Evolutionary conservation across 257 asterid genomes (phyloP), one percentile per base, ranked within the genome.

Genomic region (Perilla frutescens): DNA sequence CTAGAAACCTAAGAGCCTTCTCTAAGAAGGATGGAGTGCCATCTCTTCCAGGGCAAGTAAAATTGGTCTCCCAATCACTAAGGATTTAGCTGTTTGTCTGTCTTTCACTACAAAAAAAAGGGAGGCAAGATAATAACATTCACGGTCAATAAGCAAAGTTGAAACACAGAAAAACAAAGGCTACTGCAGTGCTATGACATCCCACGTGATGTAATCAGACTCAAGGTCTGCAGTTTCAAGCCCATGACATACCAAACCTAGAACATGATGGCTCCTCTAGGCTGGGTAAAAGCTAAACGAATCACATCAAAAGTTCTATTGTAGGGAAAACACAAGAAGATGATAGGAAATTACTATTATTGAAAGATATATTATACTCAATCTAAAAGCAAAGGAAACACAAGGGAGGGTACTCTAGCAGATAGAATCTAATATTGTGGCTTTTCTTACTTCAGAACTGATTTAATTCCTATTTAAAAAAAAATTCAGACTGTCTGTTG

Each of bases 1-100:
- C 99, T 26, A 95, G 72, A 80, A 95, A 95, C 81, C 86, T 84
- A 71, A 95, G 96, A 78, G 99, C 96, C 83, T 95, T 95, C 84
- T 95, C 99, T 87, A 95, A 70, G 84, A 95, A 95, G 74, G 99
- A 92, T 55, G 97, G 97, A 79, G 94, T 88, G 76, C 99, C 99
- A 68, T 95, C 99, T 66, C 98, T 89, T 95, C 99, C 78, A 95
- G 82, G 63, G 99, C 99, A 82, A 95, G 98, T 83, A 95, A 85
- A 82, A 95, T 81, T 39, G 99, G 99, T 60, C 96, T 79, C 40
- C 99, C 99, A 81, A 92, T 68, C 70, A 95, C 98, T 82, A 87
- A 64, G 59, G 96, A 88, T 72, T 92, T 95, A 48, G 74, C 89
- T 59, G 90, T 73, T 76, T 78, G 91, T 74, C 85, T 95, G 74